Evolutionary conservation across 2,329 filamentous ascomycete genomes (phyloP).

Genomic region (Penicillium expansum): DNA sequence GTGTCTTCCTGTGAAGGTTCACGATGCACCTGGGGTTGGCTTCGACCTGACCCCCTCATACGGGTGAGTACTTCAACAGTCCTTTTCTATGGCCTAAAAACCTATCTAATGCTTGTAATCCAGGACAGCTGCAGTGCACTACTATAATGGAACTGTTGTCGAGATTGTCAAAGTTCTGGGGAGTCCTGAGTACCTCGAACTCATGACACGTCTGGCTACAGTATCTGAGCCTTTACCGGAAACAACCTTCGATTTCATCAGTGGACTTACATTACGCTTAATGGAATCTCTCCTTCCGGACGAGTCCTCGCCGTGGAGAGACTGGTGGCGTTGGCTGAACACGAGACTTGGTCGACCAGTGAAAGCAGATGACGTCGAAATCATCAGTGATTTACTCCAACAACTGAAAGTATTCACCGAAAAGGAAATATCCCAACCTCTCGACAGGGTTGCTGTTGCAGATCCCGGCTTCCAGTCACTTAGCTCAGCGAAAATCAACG

Average conservation of each 20-base stretch:
- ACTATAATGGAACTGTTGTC: too few relatives aligned
- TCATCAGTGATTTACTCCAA: slow-evolving; percentile 11
- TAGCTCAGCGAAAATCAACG: slow-evolving; percentile 1
- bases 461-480: slow-evolving; percentile 8
- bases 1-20: too few relatives aligned
- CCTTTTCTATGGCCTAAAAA: too few relatives aligned
- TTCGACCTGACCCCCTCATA: too few relatives aligned
- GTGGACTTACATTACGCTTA: background rate
- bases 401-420: slow-evolving; percentile 7
- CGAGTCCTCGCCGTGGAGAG: background rate
- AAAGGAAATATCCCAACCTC: background rate
- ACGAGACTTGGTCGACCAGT: slow-evolving; percentile 5
- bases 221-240: too few relatives aligned
- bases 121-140: too few relatives aligned
- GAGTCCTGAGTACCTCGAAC: too few relatives aligned
- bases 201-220: too few relatives aligned
- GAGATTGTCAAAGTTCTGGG: too few relatives aligned
- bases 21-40: too few relatives aligned
- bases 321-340: slow-evolving; percentile 7
- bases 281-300: background rate
- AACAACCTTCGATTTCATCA: background rate
- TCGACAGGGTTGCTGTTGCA: slow-evolving; percentile 13
- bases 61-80: too few relatives aligned
- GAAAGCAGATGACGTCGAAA: slow-evolving; percentile 8
- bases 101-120: too few relatives aligned